These are phyloP conservation scores for Boletales sp. DNA, from an alignment of 768 basidiomycete species.

Conservation along the genomic window DNA sequence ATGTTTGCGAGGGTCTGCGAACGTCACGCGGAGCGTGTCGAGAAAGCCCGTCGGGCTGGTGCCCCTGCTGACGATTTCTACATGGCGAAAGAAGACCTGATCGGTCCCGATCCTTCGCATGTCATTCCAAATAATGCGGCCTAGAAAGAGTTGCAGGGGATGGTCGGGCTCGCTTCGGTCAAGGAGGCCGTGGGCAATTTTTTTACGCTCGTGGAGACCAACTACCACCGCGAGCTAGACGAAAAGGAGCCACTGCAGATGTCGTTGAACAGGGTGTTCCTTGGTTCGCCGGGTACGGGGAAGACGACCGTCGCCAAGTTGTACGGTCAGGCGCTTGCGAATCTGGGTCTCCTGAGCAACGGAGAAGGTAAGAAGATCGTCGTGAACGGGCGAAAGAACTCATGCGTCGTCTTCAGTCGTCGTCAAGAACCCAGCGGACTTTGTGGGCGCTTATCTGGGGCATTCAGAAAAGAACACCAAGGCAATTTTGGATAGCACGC, in stretches of 20 bases:
- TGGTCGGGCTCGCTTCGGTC: conserved; percentile 56
- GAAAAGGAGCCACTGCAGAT: conserved; percentile 51
- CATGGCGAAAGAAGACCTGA: conserved; percentile 52
- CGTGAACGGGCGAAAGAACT: neutral
- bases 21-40: conserved; percentile 52
- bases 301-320: conserved; percentile 70
- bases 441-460: conserved; percentile 55
- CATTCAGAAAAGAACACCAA: conserved; percentile 65
- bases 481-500: conserved; percentile 52
- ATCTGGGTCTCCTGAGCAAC: conserved; percentile 63
- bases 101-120: conserved; percentile 59
- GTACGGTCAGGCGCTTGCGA: conserved; percentile 61
- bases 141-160: conserved; percentile 49
- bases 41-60: conserved; percentile 40
- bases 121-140: conserved; percentile 44
- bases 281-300: conserved; percentile 69
- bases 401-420: conserved; percentile 41
- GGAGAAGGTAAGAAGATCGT: conserved; percentile 53
- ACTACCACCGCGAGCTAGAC: conserved; percentile 57
- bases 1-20: conserved; percentile 45
- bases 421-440: conserved; percentile 67
- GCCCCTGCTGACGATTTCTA: conserved; percentile 47
- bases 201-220: conserved; percentile 45
- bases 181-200: conserved; percentile 54
- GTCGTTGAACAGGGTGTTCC: conserved; percentile 63